phyloP scores from a whole-genome alignment of 352 stramenopile species.

The Blastocystis sp. region DNA sequence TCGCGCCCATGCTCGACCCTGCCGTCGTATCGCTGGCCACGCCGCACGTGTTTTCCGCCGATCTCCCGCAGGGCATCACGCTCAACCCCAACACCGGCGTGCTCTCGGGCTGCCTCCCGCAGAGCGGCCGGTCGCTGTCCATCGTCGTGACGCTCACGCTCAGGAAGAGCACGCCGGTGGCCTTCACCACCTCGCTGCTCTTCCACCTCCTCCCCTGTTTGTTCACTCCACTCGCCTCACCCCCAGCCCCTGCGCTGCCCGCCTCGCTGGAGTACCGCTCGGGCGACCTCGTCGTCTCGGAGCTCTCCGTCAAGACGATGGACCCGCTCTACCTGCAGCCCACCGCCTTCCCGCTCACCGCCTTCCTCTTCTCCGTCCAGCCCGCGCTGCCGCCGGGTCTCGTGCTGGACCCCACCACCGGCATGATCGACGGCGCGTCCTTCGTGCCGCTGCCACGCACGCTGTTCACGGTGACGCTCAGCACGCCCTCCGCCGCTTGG shows the following conservation, averaged over 20 bases:
- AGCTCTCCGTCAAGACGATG: slow-evolving; percentile 9
- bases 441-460: background rate
- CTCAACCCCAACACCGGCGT: background rate
- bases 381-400: slow-evolving; percentile 13
- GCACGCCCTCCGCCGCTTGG: background rate
- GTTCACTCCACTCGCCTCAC: background rate
- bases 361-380: background rate
- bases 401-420: background rate
- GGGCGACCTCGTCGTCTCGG: slow-evolving; percentile 10
- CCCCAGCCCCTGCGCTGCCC: background rate
- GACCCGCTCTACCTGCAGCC: background rate
- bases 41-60: background rate
- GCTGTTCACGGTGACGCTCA: background rate
- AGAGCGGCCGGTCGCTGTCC: background rate
- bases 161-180: too few species aligned
- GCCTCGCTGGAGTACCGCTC: background rate
- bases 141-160: background rate
- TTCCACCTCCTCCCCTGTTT: background rate
- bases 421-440: background rate
- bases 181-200: background rate
- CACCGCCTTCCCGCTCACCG: background rate
- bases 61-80: background rate
- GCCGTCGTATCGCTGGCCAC: background rate
- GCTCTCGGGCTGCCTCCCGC: background rate
- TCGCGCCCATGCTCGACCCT: background rate